Base-by-base conservation (phyloP, 768 basidiomycete species). In the Rhizopogon roseolus region DNA sequence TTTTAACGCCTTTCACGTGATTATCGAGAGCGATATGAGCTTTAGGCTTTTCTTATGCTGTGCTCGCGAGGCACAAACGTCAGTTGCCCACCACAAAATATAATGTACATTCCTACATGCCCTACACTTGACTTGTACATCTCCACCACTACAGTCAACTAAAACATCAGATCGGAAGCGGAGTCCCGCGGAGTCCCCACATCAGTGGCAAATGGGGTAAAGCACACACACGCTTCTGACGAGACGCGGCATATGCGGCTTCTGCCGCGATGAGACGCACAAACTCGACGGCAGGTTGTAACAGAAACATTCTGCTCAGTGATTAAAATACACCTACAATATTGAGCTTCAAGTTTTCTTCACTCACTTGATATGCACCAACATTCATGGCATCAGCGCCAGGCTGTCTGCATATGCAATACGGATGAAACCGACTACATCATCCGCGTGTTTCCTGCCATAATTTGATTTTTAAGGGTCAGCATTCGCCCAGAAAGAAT, bases 381-480 rank as follows among this genome's bases (percentile, higher is more conserved):
- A 17, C 16, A 7, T 13, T 73, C 71, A 73, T 57, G 76, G 76
- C 77, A 85, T 78, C 55, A 85, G 62, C 19, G 76, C 72, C 55
- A 85, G 69, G 5, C 78, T 77, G 63, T 87, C 85, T 27, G 57
- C 60, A 57, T 77, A 84, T 9, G 79, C 83, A 61, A 76, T 76
- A 51, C 81, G 75, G 38, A 77, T 73, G 67, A 86, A 82, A n/a
- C 78, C 75, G 37, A 78, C 61, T 4, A 79, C 70, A 55, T 80
- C 77, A 38, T 80, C 78, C 28, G 77, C 71, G 22, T 70, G 71
- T 54, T 65, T 62, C 48, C 80, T 81, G 57, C 51, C 13, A 42
- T 49, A 40, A 54, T 11, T 41, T 0, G n/a, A 28, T 60, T 22
- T 22, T 22, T 3, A 22, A 61, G 60, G 57, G 66, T 61, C 62